phyloP scores from a whole-genome alignment of 2,329 filamentous ascomycete species.

The Cytospora leucostoma region DNA sequence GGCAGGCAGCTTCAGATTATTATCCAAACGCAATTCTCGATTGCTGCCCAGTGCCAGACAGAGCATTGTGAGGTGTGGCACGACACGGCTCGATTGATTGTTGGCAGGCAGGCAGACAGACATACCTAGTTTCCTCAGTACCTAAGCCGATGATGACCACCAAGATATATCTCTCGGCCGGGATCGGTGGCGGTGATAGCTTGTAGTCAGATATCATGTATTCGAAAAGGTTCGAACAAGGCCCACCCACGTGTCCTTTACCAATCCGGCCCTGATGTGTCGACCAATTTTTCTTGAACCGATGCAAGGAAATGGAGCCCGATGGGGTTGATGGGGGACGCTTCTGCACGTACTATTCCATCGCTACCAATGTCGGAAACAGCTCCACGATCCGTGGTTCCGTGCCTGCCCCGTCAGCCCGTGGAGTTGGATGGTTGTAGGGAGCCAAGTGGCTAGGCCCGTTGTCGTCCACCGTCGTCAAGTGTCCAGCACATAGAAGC shows the following conservation, averaged over 20 bases:
- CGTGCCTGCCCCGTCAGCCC: too few relatives aligned
- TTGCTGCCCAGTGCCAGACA: too few relatives aligned
- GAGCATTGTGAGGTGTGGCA: background rate
- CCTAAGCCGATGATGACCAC: background rate
- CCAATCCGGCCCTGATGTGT: background rate
- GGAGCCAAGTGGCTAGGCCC: background rate
- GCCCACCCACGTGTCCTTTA: conserved; percentile 1
- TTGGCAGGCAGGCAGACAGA: background rate
- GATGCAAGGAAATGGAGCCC: background rate
- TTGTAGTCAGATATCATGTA: background rate
- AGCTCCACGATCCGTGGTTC: background rate
- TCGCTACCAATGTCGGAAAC: background rate
- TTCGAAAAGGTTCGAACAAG: background rate
- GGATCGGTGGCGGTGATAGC: background rate
- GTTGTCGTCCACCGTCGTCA: background rate
- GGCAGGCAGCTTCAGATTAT: too few relatives aligned
- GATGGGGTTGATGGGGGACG: background rate
- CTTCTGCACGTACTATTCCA: background rate
- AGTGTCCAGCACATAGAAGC: too few relatives aligned
- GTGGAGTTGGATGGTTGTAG: background rate
- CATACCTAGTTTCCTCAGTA: too few relatives aligned
- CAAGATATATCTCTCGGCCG: background rate
- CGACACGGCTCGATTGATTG: background rate
- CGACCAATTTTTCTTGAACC: background rate
- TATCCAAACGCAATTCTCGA: too few relatives aligned